These are phyloP conservation scores for Nelumbo lutea DNA, from an alignment of 164 flowering plant genomes.

Conservation along the genomic window DNA sequence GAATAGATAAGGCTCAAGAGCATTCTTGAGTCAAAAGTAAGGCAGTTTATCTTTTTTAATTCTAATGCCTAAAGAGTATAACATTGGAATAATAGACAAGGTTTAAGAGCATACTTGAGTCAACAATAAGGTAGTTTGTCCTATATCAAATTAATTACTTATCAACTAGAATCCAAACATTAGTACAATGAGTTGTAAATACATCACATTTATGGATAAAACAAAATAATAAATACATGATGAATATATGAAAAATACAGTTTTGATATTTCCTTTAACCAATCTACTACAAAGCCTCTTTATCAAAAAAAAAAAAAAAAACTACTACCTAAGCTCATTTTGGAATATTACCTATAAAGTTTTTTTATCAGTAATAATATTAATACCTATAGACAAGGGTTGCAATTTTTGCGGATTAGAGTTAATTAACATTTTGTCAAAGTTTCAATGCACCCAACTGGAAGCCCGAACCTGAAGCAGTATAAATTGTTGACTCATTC, in stretches of 20 bases:
- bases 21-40: constrained; percentile 93
- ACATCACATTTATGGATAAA: background rate
- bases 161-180: background rate
- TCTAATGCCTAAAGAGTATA: background rate
- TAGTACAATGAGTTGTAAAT: background rate
- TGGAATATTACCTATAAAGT: too few species aligned
- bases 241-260: background rate
- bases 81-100: background rate
- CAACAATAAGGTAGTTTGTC: constrained; percentile 96
- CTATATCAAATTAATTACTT: constrained; percentile 27
- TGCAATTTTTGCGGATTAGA: too few species aligned
- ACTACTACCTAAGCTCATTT: background rate
- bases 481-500: too few species aligned
- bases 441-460: too few species aligned
- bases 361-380: background rate
- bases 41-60: constrained; percentile 82
- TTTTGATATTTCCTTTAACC: too few species aligned
- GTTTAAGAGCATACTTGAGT: constrained; percentile 61
- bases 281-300: too few species aligned
- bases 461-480: too few species aligned
- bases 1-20: background rate
- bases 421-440: too few species aligned
- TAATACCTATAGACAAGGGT: too few species aligned
- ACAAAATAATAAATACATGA: background rate
- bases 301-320: constrained; percentile 6